These are phyloP conservation scores for Blastocystis sp. DNA, from an alignment of 352 stramenopile genomes.

Conservation along the genomic window DNA sequence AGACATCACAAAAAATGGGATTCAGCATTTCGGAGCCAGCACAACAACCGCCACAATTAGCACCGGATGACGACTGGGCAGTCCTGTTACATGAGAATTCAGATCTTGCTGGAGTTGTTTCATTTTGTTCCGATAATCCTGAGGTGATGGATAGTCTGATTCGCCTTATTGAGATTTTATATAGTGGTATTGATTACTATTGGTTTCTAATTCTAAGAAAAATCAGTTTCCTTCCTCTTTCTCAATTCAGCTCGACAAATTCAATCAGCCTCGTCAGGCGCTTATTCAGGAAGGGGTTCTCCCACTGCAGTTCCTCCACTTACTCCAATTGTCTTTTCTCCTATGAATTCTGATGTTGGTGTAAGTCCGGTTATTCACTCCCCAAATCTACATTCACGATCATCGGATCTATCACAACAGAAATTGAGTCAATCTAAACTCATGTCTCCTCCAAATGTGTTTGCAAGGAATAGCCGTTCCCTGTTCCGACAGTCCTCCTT, in stretches of 20 bases:
- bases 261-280: neutral
- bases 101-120: neutral
- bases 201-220: neutral
- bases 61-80: neutral
- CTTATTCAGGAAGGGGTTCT: neutral
- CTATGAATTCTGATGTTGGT: neutral
- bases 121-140: neutral
- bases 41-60: too few species aligned
- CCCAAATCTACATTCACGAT: neutral
- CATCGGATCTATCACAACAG: neutral
- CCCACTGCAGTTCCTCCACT: neutral
- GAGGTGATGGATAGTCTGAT: neutral
- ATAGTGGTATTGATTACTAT: neutral
- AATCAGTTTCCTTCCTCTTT: neutral
- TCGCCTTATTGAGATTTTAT: conserved; percentile 17
- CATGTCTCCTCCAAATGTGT: neutral
- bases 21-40: too few species aligned
- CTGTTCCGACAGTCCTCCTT: neutral
- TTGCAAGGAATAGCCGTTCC: neutral
- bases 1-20: too few species aligned
- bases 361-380: neutral
- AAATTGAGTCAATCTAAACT: neutral
- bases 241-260: neutral
- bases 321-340: neutral
- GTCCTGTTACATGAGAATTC: neutral